A percentile compares a stretch with the other conserved stretches of the same genome.
Evolutionary conservation across 768 basidiomycete species (phyloP).

Genomic region (Pilatotrama ljubarskyi): DNA sequence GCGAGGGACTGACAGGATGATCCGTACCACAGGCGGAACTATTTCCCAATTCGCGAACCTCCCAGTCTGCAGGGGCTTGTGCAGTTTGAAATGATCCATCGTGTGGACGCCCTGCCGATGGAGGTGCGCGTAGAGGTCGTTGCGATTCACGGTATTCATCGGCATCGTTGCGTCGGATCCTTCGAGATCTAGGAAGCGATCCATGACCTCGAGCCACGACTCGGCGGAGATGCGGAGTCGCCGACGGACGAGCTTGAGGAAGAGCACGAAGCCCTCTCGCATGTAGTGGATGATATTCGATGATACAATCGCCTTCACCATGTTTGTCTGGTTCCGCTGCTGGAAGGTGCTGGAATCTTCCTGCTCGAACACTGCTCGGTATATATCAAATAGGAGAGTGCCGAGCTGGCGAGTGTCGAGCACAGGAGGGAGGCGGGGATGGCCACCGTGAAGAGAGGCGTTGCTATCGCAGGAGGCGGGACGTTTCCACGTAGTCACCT

Average conservation of each 20-base stretch:
- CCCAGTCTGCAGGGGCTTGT: conserved; percentile 1
- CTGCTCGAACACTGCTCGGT: conserved; percentile 44
- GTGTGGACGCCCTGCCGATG: conserved; percentile 43
- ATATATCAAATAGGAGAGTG: conserved; percentile 42
- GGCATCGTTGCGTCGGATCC: conserved; percentile 27
- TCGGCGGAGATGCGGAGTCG: conserved; percentile 29
- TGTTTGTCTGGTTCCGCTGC: not conserved
- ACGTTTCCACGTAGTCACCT: conserved; percentile 42
- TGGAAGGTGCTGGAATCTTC: conserved; percentile 33
- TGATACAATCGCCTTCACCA: conserved; percentile 17
- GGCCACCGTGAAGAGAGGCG: not conserved
- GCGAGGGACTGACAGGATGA: conserved; percentile 40
- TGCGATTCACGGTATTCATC: conserved; percentile 37
- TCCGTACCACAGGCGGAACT: conserved; percentile 40
- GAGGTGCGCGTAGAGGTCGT: conserved; percentile 49
- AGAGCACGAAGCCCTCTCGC: conserved; percentile 46
- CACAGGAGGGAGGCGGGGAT: conserved; percentile 7
- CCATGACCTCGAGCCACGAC: conserved; percentile 48
- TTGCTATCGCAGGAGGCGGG: conserved; percentile 26
- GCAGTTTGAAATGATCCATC: conserved; percentile 21
- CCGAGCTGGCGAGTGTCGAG: conserved; percentile 39
- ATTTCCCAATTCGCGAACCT: conserved; percentile 25
- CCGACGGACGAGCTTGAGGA: conserved; percentile 44
- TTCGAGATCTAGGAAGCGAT: conserved; percentile 32
- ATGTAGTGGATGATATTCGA: conserved; percentile 43